phyloP scores from a whole-genome alignment of 108 stramenopile genomes.

The Fragilaria radians region DNA sequence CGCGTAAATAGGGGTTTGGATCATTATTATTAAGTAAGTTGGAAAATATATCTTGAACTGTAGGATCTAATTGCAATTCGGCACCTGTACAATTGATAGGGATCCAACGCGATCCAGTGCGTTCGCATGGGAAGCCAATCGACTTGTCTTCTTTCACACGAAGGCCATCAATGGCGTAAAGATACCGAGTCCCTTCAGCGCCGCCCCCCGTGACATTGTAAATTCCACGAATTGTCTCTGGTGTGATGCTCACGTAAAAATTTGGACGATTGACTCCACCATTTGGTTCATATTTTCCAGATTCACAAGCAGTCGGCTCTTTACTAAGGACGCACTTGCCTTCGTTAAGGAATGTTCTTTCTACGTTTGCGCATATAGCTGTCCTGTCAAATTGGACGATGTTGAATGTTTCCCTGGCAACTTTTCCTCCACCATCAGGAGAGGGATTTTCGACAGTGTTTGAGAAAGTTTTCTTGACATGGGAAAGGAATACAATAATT shows the following conservation, averaged over 20 bases:
- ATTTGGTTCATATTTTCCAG: too few species aligned
- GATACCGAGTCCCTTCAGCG: too few species aligned
- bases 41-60: not conserved
- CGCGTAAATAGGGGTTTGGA: not conserved
- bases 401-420: conserved; percentile 11
- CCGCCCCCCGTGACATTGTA: too few species aligned
- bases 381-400: too few species aligned
- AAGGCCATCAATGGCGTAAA: not conserved
- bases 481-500: too few species aligned
- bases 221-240: too few species aligned
- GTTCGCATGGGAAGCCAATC: not conserved
- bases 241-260: too few species aligned
- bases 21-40: too few species aligned
- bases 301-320: too few species aligned
- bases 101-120: not conserved
- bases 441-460: conserved; percentile 39
- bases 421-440: conserved; percentile 39
- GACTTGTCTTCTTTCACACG: not conserved
- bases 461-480: too few species aligned
- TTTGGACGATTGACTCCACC: too few species aligned
- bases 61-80: not conserved
- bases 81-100: not conserved
- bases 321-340: conserved; percentile 27
- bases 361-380: conserved; percentile 39
- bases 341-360: conserved; percentile 35